Evolutionary conservation across 345 rosid genomes (phyloP).

Genomic region (Hevea brasiliensis): DNA sequence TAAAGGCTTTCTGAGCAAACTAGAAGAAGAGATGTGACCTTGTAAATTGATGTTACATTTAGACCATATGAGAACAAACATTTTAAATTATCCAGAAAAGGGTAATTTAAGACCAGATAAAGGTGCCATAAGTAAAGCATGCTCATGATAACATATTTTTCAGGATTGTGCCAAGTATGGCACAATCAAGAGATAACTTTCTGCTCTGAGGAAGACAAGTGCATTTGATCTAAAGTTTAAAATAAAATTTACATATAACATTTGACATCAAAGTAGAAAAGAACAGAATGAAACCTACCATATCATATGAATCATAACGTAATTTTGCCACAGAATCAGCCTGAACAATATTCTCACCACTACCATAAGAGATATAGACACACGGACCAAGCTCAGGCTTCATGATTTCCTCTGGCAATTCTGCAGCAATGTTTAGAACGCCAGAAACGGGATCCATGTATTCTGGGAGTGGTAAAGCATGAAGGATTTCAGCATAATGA

Average conservation of each 20-base stretch:
- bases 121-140: no score
- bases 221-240: not conserved
- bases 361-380: conserved; percentile 69
- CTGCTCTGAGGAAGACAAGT: not conserved
- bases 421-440: conserved; percentile 68
- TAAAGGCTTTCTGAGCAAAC: not conserved
- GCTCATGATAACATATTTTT: not conserved
- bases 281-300: conserved; percentile 46
- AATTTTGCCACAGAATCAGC: conserved; percentile 62
- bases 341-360: conserved; percentile 59
- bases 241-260: not conserved
- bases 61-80: not conserved
- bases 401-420: conserved; percentile 46
- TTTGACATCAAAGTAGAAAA: not conserved
- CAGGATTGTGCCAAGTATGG: not conserved
- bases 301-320: conserved; percentile 66
- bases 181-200: not conserved
- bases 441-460: conserved; percentile 81
- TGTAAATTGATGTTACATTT: not conserved
- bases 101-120: not conserved
- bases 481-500: conserved; percentile 70
- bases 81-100: not conserved
- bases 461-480: conserved; percentile 66
- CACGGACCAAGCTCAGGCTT: conserved; percentile 73
- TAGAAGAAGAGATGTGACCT: not conserved